Evolutionary conservation across 345 rosid species (phyloP).

Genomic region (Eucalyptus marginata): DNA sequence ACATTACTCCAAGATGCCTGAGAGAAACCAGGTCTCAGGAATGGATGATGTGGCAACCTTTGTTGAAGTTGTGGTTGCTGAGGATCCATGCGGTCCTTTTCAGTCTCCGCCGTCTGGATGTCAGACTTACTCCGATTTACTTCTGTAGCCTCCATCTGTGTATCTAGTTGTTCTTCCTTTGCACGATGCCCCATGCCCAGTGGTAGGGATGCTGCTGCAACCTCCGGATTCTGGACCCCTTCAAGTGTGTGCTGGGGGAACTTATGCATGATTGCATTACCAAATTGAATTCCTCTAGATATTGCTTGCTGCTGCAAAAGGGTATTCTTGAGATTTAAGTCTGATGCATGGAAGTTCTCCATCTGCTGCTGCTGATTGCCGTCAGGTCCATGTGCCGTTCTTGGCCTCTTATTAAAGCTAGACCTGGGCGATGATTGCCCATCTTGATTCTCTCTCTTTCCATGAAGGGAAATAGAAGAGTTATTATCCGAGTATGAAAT

Average conservation of each 20-base stretch:
- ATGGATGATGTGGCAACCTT: constrained; percentile 43
- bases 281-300: constrained; percentile 51
- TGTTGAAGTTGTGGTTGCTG: constrained; percentile 50
- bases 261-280: constrained; percentile 48
- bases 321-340: constrained; percentile 57
- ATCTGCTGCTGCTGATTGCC: constrained; percentile 54
- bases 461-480: constrained; percentile 36
- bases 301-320: constrained; percentile 42
- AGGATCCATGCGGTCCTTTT: constrained; percentile 42
- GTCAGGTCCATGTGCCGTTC: constrained; percentile 39
- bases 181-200: constrained; percentile 43
- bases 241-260: constrained; percentile 63
- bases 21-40: constrained; percentile 39
- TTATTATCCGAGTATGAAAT: constrained; percentile 40
- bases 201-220: constrained; percentile 39
- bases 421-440: constrained; percentile 55
- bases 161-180: constrained; percentile 74
- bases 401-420: constrained; percentile 48
- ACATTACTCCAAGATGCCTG: constrained; percentile 66
- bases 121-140: constrained; percentile 31
- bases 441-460: constrained; percentile 71
- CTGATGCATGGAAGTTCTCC: constrained; percentile 54
- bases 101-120: constrained; percentile 37
- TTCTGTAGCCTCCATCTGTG: constrained; percentile 48
- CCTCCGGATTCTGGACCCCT: constrained; percentile 57